Percentiles rank a stretch among this genome's conserved stretches.
phyloP scores from a whole-genome alignment of 306 rosid genomes.

The Fragaria ananassa region DNA sequence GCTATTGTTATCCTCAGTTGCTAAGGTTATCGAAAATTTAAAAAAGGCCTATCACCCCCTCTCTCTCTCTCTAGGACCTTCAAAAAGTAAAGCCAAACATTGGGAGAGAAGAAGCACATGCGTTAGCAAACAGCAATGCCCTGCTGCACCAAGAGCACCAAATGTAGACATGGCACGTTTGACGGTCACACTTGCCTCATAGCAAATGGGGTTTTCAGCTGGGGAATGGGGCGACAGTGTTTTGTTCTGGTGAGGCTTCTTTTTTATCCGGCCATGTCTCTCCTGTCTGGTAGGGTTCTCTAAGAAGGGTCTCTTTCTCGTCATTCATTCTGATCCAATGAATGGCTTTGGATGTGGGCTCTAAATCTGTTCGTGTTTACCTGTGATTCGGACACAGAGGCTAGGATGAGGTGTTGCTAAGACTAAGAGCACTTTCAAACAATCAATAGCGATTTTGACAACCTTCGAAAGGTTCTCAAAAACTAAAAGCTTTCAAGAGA shows the following conservation, averaged over 20 bases:
- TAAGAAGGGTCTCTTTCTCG: background rate
- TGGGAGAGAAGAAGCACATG: background rate
- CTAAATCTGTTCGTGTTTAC: background rate
- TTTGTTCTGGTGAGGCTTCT: background rate
- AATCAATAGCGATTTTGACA: background rate
- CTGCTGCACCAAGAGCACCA: background rate
- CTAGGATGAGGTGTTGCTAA: background rate
- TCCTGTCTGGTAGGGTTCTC: background rate
- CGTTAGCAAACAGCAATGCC: background rate
- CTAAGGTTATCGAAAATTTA: too few relatives aligned
- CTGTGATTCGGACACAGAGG: background rate
- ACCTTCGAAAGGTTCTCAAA: background rate
- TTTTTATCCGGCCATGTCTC: background rate
- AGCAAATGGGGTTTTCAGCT: constrained; percentile 1
- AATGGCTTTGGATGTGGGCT: background rate
- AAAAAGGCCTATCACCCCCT: too few relatives aligned
- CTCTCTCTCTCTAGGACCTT: too few relatives aligned
- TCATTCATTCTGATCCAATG: background rate
- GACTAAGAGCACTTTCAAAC: background rate
- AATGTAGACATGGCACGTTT: constrained; percentile 1
- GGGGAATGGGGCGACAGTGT: background rate
- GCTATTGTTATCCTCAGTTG: too few relatives aligned
- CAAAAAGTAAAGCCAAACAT: background rate
- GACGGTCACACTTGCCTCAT: background rate
- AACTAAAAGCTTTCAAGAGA: background rate